A percentile compares a stretch with the other conserved stretches of the same genome.
These are phyloP conservation scores for Daedalea quercina DNA, from an alignment of 768 basidiomycete genomes.

Conservation along the genomic window DNA sequence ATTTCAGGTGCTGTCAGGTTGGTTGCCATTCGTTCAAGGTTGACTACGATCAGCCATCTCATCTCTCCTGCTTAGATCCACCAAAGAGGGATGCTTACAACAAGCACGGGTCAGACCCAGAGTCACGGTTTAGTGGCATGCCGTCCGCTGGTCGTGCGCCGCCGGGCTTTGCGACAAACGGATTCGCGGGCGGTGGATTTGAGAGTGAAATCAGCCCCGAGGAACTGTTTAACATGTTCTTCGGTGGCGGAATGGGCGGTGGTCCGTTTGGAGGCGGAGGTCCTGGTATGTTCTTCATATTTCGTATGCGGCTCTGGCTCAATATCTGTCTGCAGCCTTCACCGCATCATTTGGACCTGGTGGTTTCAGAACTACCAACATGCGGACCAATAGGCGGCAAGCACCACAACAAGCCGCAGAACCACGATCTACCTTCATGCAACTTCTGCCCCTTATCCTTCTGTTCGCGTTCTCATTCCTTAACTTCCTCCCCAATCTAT, in stretches of 20 bases:
- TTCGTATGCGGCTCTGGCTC: conserved; percentile 2
- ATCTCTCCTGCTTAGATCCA: conserved; percentile 42
- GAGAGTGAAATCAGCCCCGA: conserved; percentile 90
- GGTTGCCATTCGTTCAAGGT: neutral
- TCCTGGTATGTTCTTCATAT: conserved; percentile 13
- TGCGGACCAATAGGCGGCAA: conserved; percentile 35
- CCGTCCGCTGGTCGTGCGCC: conserved; percentile 39
- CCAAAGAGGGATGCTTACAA: conserved; percentile 89
- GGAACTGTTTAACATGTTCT: conserved; percentile 98
- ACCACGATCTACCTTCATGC: conserved; percentile 58
- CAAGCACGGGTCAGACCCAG: conserved; percentile 81
- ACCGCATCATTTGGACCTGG: conserved; percentile 73
- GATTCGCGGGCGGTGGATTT: conserved; percentile 47
- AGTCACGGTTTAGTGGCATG: conserved; percentile 72
- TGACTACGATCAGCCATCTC: neutral
- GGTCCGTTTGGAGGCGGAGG: conserved; percentile 38
- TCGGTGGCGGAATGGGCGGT: conserved; percentile 65
- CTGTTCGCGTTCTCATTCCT: conserved; percentile 81
- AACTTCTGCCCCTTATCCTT: conserved; percentile 79
- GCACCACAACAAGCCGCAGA: conserved; percentile 34
- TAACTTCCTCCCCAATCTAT: conserved; percentile 72
- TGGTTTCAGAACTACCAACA: conserved; percentile 71
- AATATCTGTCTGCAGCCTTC: conserved; percentile 44
- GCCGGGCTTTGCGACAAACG: conserved; percentile 41
- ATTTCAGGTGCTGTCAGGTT: conserved; percentile 88